Conservation (phyloP, 768 basidiomycete genomes). For the Coprinopsis cinerea region DNA sequence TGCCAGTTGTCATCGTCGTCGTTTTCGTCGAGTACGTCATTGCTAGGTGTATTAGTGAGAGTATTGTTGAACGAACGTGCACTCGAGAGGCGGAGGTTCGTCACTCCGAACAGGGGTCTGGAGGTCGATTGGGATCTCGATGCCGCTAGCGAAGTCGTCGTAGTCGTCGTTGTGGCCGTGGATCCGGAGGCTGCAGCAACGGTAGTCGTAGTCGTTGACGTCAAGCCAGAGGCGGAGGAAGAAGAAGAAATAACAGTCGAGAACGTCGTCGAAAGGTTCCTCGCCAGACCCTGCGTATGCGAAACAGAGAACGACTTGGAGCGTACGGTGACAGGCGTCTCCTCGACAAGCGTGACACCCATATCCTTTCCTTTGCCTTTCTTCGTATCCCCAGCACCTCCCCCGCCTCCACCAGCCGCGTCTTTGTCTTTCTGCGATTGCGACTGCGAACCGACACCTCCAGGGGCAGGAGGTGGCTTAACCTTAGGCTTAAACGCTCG, state of each 20-base stretch:
- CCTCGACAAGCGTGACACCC: conserved; percentile 14
- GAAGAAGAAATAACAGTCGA: neutral
- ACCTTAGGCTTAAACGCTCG: conserved; percentile 51
- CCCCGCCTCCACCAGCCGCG: neutral
- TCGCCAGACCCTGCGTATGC: neutral
- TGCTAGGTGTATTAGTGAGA: too few species aligned
- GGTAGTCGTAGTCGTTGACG: neutral
- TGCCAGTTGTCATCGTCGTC: conserved; percentile 18
- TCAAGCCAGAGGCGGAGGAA: conserved; percentile 2
- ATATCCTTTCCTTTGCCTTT: neutral
- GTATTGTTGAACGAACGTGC: too few species aligned
- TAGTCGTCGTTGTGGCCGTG: neutral
- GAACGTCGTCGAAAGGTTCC: neutral
- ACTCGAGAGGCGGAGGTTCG: neutral
- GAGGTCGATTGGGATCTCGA: too few species aligned
- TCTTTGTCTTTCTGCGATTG: conserved; percentile 1
- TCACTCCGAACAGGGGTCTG: too few species aligned
- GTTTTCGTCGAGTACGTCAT: conserved; percentile 3
- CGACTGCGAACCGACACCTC: neutral
- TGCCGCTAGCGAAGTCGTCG: too few species aligned
- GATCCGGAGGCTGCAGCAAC: too few species aligned
- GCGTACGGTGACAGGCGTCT: conserved; percentile 19
- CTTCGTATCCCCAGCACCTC: neutral
- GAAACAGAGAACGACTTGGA: conserved; percentile 18
- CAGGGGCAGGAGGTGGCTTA: neutral